phyloP scores from a whole-genome alignment of 257 asterid species.

The Capsicum chinense region DNA sequence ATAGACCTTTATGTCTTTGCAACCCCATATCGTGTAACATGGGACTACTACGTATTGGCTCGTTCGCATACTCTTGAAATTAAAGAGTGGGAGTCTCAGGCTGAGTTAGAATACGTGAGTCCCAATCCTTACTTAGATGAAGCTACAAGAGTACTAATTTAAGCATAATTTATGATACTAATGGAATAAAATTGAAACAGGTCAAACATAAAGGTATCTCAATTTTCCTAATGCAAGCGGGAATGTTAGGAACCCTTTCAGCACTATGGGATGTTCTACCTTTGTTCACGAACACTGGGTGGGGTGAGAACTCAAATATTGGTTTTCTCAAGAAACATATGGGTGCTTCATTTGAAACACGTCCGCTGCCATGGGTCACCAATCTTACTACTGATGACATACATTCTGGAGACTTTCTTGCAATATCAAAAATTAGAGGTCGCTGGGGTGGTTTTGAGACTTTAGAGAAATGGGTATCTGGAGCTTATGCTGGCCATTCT shows the following conservation, averaged over 20 bases:
- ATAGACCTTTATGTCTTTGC: slow-evolving; percentile 87
- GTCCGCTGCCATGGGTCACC: slow-evolving; percentile 85
- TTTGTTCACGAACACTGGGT: slow-evolving; percentile 67
- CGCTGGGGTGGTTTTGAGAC: slow-evolving; percentile 97
- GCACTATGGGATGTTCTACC: slow-evolving; percentile 93
- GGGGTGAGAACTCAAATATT: slow-evolving; percentile 84
- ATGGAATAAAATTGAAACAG: slow-evolving; percentile 41
- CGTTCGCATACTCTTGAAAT: slow-evolving; percentile 85
- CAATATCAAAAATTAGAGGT: slow-evolving; percentile 80
- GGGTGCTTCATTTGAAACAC: slow-evolving; percentile 75
- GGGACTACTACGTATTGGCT: slow-evolving; percentile 79
- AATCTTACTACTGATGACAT: slow-evolving; percentile 61
- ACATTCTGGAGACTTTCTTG: slow-evolving; percentile 87
- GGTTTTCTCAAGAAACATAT: slow-evolving; percentile 82
- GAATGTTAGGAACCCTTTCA: slow-evolving; percentile 73
- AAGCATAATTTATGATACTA: not conserved
- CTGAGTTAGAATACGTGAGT: slow-evolving; percentile 83
- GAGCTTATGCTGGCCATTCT: slow-evolving; percentile 86
- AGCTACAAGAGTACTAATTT: not conserved
- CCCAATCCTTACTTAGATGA: not conserved
- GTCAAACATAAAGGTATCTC: slow-evolving; percentile 76
- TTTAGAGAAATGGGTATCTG: slow-evolving; percentile 89
- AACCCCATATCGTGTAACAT: slow-evolving; percentile 86
- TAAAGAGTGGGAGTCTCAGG: slow-evolving; percentile 78
- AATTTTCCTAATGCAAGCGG: slow-evolving; percentile 85